Percentiles rank a stretch among this genome's conserved stretches.
Evolutionary conservation across 768 basidiomycete species (phyloP).

Genomic region (Tulasnella sp.): DNA sequence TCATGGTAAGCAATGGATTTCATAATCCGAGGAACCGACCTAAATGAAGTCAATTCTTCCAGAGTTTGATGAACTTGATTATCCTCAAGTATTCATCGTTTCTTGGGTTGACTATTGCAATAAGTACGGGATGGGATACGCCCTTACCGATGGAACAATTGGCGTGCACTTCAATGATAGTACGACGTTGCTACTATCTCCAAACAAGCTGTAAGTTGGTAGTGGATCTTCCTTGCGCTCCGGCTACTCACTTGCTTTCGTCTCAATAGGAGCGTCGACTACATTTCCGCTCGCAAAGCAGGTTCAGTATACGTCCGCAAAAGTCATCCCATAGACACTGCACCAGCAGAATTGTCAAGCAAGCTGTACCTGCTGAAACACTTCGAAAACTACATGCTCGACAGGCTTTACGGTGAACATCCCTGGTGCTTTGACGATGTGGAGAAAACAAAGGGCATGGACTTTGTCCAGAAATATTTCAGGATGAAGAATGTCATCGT

Average conservation of each 20-base stretch:
- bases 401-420: slow-evolving; percentile 71
- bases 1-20: slow-evolving; percentile 32
- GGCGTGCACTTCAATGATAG: slow-evolving; percentile 97
- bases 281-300: slow-evolving; percentile 51
- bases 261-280: slow-evolving; percentile 67
- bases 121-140: slow-evolving; percentile 99
- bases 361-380: slow-evolving; percentile 89
- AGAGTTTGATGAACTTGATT: slow-evolving; percentile 34
- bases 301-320: slow-evolving; percentile 60
- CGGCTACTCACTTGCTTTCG: neutral
- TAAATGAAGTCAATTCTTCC: slow-evolving; percentile 1
- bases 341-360: slow-evolving; percentile 72
- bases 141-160: slow-evolving; percentile 86
- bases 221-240: slow-evolving; percentile 1
- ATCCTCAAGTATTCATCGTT: slow-evolving; percentile 80
- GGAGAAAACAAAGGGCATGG: slow-evolving; percentile 67
- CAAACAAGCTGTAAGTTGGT: slow-evolving; percentile 66
- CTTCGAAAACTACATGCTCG: slow-evolving; percentile 92
- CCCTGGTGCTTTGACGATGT: slow-evolving; percentile 66
- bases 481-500: slow-evolving; percentile 96
- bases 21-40: too few species aligned
- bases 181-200: slow-evolving; percentile 68
- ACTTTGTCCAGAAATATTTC: slow-evolving; percentile 89
- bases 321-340: slow-evolving; percentile 40
- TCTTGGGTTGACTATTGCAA: slow-evolving; percentile 99